These are phyloP conservation scores for Oryza punctata DNA, from an alignment of 176 grass and related monocot genomes.

Conservation along the genomic window DNA sequence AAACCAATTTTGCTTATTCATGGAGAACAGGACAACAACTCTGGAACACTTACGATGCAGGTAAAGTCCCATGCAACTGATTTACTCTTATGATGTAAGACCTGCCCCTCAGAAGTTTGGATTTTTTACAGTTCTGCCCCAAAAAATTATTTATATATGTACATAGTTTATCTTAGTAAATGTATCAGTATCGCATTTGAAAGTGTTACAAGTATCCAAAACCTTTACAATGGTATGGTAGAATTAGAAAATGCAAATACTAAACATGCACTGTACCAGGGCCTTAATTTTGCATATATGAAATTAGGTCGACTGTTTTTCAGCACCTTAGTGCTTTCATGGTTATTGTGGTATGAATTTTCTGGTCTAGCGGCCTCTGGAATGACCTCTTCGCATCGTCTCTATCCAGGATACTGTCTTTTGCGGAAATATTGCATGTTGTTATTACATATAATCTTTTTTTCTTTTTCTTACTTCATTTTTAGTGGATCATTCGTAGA, in stretches of 20 bases:
- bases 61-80: constrained; percentile 36
- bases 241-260: constrained; percentile 7
- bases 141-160: constrained; percentile 8
- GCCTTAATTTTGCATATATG: neutral
- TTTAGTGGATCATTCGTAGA: constrained; percentile 10
- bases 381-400: neutral
- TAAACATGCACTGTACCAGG: neutral
- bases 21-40: constrained; percentile 98
- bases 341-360: neutral
- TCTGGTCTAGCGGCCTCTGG: neutral
- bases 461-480: neutral
- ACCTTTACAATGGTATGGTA: neutral
- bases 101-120: constrained; percentile 11
- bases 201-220: neutral
- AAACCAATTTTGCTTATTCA: constrained; percentile 98
- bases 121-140: neutral
- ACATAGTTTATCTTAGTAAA: constrained; percentile 24
- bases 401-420: constrained; percentile 10
- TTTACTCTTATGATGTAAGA: neutral
- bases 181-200: constrained; percentile 8
- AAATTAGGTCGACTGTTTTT: constrained; percentile 14
- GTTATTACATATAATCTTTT: constrained; percentile 13
- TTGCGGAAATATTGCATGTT: constrained; percentile 4
- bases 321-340: neutral
- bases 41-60: constrained; percentile 99